Evolutionary conservation across 2,329 filamentous ascomycete genomes (phyloP), one percentile per base, ranked within the genome.

Genomic region (Colletotrichum theobromicola): DNA sequence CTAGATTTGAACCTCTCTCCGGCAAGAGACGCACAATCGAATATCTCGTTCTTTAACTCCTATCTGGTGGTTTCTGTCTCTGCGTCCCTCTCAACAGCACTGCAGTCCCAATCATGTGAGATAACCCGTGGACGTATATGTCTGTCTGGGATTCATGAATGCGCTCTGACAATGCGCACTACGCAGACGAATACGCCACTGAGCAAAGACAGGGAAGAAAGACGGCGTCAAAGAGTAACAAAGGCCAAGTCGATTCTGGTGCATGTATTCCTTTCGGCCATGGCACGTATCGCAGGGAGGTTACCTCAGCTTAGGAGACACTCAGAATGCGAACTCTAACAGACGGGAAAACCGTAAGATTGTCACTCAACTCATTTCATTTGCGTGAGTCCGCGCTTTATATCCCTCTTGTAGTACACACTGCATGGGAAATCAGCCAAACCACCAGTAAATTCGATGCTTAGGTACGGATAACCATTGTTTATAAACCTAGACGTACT

Each of bases 151-250:
- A 46, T 4, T 3, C 42, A 3, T 3, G 10, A 18, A 3, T n/a
- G 21, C 10, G 2, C 0, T 21, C 10, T 46, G 13, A 21, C 2
- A 4, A 7, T 0, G 21, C 3, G 42, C 0, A 12, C 37, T 0
- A 2, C 13, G 12, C 0, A 46, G n/a, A n/a, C n/a, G 18, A 46
- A 46, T 46, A 21, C 1, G 13, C 42, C 42, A 42, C 16, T 4
- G 18, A 46, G 37, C 2, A 46, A 46, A 46, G 37, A n/a, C 42
- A 46, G 42, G n/a, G 10, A 21, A 46, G 42, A 5, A 46, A 46
- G n/a, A 46, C 42, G 15, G 2, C 1, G 42, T 13, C 5, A 10
- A 21, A 18, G 5, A 21, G 10, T 10, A 3, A 7, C 18, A 46
- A n/a, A 13, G 21, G 13, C 18, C 42, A 46, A 4, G 4, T 32